Conservation (phyloP, 2,329 filamentous ascomycete species). For the Aspergillus sp. region DNA sequence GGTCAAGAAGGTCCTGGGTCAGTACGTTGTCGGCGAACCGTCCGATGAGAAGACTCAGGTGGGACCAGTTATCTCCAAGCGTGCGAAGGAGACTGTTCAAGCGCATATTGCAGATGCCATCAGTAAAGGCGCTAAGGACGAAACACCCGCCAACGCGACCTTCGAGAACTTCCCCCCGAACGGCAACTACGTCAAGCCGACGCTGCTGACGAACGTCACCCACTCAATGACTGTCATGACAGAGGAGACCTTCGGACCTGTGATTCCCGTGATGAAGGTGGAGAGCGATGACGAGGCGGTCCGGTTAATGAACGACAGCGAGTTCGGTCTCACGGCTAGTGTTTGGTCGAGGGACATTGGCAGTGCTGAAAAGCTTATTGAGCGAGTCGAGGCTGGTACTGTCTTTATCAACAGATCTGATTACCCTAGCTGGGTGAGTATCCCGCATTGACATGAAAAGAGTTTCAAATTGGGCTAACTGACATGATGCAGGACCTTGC, state of each 20-base stretch:
- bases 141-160: constrained; percentile 71
- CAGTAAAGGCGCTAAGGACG: constrained; percentile 72
- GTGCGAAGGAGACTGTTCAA: constrained; percentile 66
- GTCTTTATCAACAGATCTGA: constrained; percentile 95
- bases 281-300: constrained; percentile 72
- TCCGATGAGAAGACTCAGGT: constrained; percentile 69
- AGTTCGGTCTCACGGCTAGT: constrained; percentile 90
- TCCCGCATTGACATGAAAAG: background rate
- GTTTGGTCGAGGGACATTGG: constrained; percentile 88
- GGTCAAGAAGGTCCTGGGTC: constrained; percentile 67
- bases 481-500: constrained; percentile 62
- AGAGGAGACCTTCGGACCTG: constrained; percentile 89
- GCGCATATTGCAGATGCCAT: constrained; percentile 75
- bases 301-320: constrained; percentile 83
- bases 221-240: constrained; percentile 84
- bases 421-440: constrained; percentile 77
- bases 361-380: constrained; percentile 65
- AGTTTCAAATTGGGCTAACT: background rate
- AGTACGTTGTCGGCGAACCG: constrained; percentile 84
- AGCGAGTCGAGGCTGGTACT: constrained; percentile 81
- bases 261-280: constrained; percentile 86
- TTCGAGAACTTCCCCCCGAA: constrained; percentile 65
- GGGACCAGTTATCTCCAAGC: constrained; percentile 79
- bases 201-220: constrained; percentile 67
- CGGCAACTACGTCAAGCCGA: constrained; percentile 84